These are phyloP conservation scores for Plectosphaerella cucumerina DNA, from an alignment of 2,329 filamentous ascomycete species.

Conservation along the genomic window DNA sequence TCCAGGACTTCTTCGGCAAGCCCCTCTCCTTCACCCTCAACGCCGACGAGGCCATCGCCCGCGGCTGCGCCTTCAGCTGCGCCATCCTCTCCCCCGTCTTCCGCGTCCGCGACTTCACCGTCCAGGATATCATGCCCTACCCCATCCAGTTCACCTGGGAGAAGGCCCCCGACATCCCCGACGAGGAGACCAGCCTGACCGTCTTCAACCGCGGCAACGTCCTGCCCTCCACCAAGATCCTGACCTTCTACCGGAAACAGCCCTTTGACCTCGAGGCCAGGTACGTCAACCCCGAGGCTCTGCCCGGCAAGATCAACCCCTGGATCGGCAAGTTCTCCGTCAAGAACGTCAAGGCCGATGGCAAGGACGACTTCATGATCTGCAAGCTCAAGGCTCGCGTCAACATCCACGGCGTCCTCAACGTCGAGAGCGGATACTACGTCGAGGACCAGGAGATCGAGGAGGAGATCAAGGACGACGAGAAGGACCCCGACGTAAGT, in stretches of 20 bases:
- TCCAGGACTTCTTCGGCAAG: conserved; percentile 91
- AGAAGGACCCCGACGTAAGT: conserved; percentile 74
- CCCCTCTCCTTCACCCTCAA: conserved; percentile 92
- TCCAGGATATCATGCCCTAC: conserved; percentile 97
- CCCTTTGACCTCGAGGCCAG: conserved; percentile 93
- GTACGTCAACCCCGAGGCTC: conserved; percentile 79
- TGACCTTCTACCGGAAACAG: conserved; percentile 99
- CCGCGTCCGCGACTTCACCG: conserved; percentile 95
- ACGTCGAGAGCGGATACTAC: conserved; percentile 95
- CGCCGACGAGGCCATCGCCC: conserved; percentile 94
- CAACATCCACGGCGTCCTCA: conserved; percentile 93
- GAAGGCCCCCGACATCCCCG: conserved; percentile 95
- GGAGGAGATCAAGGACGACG: conserved; percentile 79
- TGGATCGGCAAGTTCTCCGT: conserved; percentile 98
- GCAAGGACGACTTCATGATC: conserved; percentile 97
- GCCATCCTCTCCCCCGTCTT: conserved; percentile 96
- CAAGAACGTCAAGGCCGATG: conserved; percentile 92
- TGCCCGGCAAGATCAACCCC: conserved; percentile 86
- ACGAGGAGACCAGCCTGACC: conserved; percentile 94
- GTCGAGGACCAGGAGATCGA: conserved; percentile 98
- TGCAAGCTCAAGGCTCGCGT: conserved; percentile 98
- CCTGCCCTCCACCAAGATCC: conserved; percentile 96
- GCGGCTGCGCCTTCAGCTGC: conserved; percentile 95
- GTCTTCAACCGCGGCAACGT: conserved; percentile 98
- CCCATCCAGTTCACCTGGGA: conserved; percentile 99